phyloP scores from a whole-genome alignment of 192 early-diverging fungal genomes.

The Gonapodya prolifera region DNA sequence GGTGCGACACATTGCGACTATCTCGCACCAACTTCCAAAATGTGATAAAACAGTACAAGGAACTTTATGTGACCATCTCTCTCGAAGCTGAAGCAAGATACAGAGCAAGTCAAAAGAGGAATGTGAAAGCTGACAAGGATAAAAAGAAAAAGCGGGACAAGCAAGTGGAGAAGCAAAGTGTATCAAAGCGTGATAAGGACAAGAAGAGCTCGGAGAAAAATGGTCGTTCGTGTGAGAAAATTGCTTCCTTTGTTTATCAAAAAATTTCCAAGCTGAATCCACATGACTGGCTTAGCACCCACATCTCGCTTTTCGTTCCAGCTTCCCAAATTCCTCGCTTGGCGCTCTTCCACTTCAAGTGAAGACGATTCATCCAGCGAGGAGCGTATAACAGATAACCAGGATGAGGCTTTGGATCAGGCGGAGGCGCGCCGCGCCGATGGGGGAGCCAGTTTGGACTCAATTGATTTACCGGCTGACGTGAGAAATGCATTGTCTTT shows the following conservation, averaged over 20 bases:
- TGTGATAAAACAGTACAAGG: slow-evolving; percentile 31
- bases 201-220: not conserved
- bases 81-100: slow-evolving; percentile 32
- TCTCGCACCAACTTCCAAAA: slow-evolving; percentile 20
- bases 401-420: not conserved
- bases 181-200: slow-evolving; percentile 8
- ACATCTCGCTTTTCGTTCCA: slow-evolving; percentile 11
- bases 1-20: slow-evolving; percentile 27
- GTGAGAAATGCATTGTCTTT: too few species aligned
- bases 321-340: slow-evolving; percentile 9
- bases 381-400: not conserved
- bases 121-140: not conserved
- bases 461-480: not conserved
- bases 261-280: not conserved
- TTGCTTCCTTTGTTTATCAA: not conserved
- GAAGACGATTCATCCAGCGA: not conserved
- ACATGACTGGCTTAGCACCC: not conserved
- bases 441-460: not conserved
- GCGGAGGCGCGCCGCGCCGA: not conserved
- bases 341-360: not conserved
- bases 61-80: slow-evolving; percentile 29
- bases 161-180: not conserved
- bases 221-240: not conserved
- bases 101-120: slow-evolving; percentile 21
- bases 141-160: not conserved